Evolutionary conservation across 2,329 filamentous ascomycete species (phyloP).

Genomic region (Kalaharituber pfeilii): DNA sequence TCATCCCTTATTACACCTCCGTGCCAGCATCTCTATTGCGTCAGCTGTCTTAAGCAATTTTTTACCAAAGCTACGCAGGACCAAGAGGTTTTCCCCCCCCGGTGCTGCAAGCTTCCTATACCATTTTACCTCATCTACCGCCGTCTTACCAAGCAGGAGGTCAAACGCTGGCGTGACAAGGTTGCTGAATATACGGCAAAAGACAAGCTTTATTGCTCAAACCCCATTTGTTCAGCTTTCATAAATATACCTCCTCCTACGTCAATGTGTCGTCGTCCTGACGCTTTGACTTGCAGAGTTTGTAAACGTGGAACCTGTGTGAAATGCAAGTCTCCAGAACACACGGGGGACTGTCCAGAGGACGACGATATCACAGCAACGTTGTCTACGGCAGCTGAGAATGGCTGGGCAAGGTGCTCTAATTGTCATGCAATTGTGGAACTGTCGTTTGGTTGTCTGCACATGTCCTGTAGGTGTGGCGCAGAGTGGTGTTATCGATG

Average conservation of each 20-base stretch:
- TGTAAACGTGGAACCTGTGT: constrained; percentile 17
- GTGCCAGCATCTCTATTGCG: constrained; percentile 16
- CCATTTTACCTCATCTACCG: constrained; percentile 6
- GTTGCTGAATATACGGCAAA: constrained; percentile 9
- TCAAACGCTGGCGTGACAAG: constrained; percentile 12
- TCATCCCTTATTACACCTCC: not conserved
- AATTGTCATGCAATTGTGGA: constrained; percentile 21
- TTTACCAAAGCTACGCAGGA: constrained; percentile 14
- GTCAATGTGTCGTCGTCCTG: constrained; percentile 7
- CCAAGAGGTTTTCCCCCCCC: constrained; percentile 17
- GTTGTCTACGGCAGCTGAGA: constrained; percentile 16
- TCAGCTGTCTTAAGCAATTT: constrained; percentile 11
- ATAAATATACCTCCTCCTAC: constrained; percentile 4
- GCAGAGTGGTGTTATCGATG: constrained; percentile 16
- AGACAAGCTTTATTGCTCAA: constrained; percentile 17
- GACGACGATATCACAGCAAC: constrained; percentile 18
- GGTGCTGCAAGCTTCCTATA: constrained; percentile 15
- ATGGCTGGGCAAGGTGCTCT: constrained; percentile 23
- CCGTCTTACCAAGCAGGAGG: constrained; percentile 7
- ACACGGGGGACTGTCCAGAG: constrained; percentile 20
- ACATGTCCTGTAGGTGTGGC: constrained; percentile 21
- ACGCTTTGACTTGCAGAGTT: constrained; percentile 11
- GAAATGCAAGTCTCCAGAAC: constrained; percentile 18
- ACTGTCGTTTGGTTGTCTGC: constrained; percentile 19
- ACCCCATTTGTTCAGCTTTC: constrained; percentile 13